These are phyloP conservation scores for Sistotremastrum niveocremeum DNA, from an alignment of 768 basidiomycete genomes.

Conservation along the genomic window DNA sequence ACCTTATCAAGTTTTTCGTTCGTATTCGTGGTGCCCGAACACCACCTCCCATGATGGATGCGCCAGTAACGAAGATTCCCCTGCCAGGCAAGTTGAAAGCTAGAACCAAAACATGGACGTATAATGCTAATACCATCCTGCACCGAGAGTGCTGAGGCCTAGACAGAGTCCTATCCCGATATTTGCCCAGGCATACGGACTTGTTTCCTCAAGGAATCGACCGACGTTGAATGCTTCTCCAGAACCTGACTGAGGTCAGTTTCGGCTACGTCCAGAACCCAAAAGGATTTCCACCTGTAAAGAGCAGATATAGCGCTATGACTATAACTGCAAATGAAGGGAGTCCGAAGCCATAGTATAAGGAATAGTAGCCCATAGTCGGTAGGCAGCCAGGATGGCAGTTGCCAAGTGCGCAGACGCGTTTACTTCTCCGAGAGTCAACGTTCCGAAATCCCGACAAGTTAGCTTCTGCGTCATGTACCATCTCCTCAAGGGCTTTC, in stretches of 20 bases:
- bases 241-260: slow-evolving; percentile 36
- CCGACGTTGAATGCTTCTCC: slow-evolving; percentile 92
- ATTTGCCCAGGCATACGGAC: slow-evolving; percentile 86
- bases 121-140: slow-evolving; percentile 68
- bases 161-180: slow-evolving; percentile 87
- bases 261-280: not conserved
- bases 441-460: not conserved
- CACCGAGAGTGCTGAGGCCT: slow-evolving; percentile 86
- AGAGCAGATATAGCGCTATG: slow-evolving; percentile 76
- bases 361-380: slow-evolving; percentile 19
- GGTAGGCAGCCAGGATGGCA: slow-evolving; percentile 2
- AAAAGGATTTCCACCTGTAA: slow-evolving; percentile 47
- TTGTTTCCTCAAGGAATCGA: slow-evolving; percentile 85
- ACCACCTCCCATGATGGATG: slow-evolving; percentile 94
- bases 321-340: slow-evolving; percentile 48
- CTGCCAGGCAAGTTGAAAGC: slow-evolving; percentile 26
- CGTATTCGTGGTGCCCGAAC: slow-evolving; percentile 86
- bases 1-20: slow-evolving; percentile 98
- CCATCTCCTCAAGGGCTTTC: slow-evolving; percentile 83
- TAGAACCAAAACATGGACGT: not conserved
- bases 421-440: slow-evolving; percentile 15
- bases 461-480: slow-evolving; percentile 44
- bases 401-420: slow-evolving; percentile 8
- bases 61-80: slow-evolving; percentile 95
- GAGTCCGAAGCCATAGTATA: slow-evolving; percentile 57